These are phyloP conservation scores for Scutellaria barbata DNA, from an alignment of 257 asterid genomes.

Conservation along the genomic window DNA sequence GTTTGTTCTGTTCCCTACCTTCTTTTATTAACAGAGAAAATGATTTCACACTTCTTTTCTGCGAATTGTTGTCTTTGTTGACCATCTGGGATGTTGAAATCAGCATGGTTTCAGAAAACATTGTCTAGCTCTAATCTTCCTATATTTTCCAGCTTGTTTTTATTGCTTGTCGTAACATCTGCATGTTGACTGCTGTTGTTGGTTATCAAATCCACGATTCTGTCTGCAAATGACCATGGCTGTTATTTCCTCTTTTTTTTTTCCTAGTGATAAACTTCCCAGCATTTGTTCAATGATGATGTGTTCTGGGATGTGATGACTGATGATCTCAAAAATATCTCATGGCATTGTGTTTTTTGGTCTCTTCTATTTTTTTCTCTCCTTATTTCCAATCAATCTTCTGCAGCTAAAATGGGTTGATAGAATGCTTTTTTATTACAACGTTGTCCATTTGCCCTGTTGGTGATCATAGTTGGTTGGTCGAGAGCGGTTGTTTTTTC, in stretches of 20 bases:
- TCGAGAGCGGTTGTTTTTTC: conserved; percentile 46
- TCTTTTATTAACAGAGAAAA: not conserved
- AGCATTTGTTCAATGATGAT: not conserved
- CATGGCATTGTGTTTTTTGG: not conserved
- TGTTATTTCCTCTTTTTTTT: conserved; percentile 3
- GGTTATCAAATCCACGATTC: not conserved
- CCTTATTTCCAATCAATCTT: not conserved
- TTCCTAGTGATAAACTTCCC: not conserved
- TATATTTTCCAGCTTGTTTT: conserved; percentile 16
- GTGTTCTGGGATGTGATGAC: not conserved
- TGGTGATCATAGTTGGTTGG: not conserved
- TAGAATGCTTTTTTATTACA: not conserved
- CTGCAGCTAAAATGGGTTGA: not conserved
- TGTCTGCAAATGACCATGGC: conserved; percentile 14
- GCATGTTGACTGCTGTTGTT: not conserved
- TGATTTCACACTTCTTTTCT: not conserved
- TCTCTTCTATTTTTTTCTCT: not conserved
- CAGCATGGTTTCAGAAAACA: conserved; percentile 2
- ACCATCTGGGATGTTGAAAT: not conserved
- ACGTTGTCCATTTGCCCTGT: not conserved
- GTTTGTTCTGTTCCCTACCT: conserved; percentile 10
- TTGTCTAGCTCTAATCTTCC: not conserved
- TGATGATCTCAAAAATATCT: conserved; percentile 1
- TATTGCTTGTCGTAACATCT: not conserved
- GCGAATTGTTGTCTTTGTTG: conserved; percentile 4